A percentile compares a stretch with the other conserved stretches of the same genome.
Evolutionary conservation across 2,329 filamentous ascomycete genomes (phyloP).

Genomic region (Phaeosphaeriaceae sp.): DNA sequence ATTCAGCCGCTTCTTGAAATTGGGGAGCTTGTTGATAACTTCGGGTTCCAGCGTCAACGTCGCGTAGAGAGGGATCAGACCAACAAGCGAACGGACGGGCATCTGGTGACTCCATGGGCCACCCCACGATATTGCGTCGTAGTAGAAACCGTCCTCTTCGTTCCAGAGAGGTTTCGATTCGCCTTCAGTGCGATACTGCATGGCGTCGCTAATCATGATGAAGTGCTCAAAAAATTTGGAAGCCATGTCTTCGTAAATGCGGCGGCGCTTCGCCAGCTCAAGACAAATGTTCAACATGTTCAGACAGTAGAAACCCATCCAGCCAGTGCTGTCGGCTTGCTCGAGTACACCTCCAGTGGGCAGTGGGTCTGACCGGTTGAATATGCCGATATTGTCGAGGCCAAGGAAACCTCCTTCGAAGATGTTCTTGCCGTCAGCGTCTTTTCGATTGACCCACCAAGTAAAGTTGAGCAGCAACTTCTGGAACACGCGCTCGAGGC

Average conservation of each 20-base stretch:
- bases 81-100: conserved; percentile 89
- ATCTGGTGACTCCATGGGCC: conserved; percentile 93
- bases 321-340: conserved; percentile 96
- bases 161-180: conserved; percentile 91
- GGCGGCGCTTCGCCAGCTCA: conserved; percentile 91
- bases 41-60: conserved; percentile 93
- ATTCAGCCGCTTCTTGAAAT: conserved; percentile 89
- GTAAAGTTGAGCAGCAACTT: conserved; percentile 96
- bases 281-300: conserved; percentile 97
- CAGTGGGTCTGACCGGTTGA: conserved; percentile 94
- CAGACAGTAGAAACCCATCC: conserved; percentile 98
- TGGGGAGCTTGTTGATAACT: conserved; percentile 87
- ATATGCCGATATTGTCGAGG: conserved; percentile 95
- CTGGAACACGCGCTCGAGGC: conserved; percentile 94
- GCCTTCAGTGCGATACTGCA: conserved; percentile 75
- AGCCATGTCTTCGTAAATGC: conserved; percentile 94
- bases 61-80: conserved; percentile 90
- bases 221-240: conserved; percentile 99
- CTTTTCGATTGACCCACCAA: conserved; percentile 99
- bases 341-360: conserved; percentile 93
- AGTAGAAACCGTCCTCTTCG: conserved; percentile 96
- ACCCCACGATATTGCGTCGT: conserved; percentile 96
- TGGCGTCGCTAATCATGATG: conserved; percentile 95
- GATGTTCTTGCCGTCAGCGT: conserved; percentile 92
- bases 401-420: conserved; percentile 97